Evolutionary conservation across 208 protist genomes (phyloP).

Genomic region (Crithidia acanthocephali): DNA sequence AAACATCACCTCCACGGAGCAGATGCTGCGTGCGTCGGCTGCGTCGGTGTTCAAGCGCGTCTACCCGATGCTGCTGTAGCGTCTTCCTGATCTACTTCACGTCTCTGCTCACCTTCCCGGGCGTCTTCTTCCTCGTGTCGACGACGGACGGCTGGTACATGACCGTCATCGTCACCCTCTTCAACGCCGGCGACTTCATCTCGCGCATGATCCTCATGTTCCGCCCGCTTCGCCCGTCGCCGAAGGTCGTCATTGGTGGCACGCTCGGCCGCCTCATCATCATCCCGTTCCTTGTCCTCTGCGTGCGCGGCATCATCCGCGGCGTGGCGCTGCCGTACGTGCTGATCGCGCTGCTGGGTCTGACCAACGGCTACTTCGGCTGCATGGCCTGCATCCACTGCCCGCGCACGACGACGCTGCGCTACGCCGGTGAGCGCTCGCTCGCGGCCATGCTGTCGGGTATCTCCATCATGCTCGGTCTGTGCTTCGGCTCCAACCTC

Average conservation of each 20-base stretch:
- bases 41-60: slow-evolving; percentile 53
- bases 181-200: slow-evolving; percentile 70
- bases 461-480: slow-evolving; percentile 58
- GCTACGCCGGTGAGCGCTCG: slow-evolving; percentile 62
- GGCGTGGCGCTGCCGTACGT: slow-evolving; percentile 55
- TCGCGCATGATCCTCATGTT: slow-evolving; percentile 52
- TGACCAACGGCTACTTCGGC: slow-evolving; percentile 86
- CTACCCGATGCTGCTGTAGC: slow-evolving; percentile 72
- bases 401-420: slow-evolving; percentile 48
- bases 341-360: slow-evolving; percentile 46
- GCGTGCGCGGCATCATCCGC: slow-evolving; percentile 52
- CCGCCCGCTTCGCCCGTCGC: slow-evolving; percentile 40
- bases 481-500: slow-evolving; percentile 56
- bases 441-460: slow-evolving; percentile 52
- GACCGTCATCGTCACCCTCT: slow-evolving; percentile 59
- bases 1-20: slow-evolving; percentile 60
- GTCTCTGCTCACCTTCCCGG: slow-evolving; percentile 73
- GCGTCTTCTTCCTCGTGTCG: slow-evolving; percentile 59
- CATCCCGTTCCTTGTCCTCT: slow-evolving; percentile 67
- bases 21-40: slow-evolving; percentile 60
- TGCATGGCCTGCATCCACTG: slow-evolving; percentile 73
- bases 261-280: slow-evolving; percentile 54
- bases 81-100: slow-evolving; percentile 70
- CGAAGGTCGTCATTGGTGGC: slow-evolving; percentile 50
- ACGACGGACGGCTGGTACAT: slow-evolving; percentile 52